Base-by-base conservation (phyloP, 2,329 filamentous ascomycete species). In the Pseudohalonectria lignicola region DNA sequence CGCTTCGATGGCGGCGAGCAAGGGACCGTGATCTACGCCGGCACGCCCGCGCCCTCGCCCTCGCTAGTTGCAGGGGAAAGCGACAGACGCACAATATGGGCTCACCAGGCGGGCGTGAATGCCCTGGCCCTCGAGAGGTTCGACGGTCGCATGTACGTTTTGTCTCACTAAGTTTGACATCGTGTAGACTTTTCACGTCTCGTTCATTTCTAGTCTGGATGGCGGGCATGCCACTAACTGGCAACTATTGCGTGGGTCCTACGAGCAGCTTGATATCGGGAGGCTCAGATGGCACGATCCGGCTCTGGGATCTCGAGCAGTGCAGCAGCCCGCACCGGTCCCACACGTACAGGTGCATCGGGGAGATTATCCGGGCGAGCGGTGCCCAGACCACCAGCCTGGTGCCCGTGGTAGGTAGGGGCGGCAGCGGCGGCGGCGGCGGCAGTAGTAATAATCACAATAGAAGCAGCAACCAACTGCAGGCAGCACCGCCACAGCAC, bases 281-380 rank as follows among this genome's bases (percentile, higher is more conserved):
- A 4, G 87, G 88, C 21, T 81, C 85, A 4, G 86, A 94, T 53
- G 85, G 83, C 9, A 83, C 82, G 1, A 76, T 95, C 51, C 83
- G 79, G 47, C 62, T 95, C 33, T 95, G 88, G 88, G 81, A 95
- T 59, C 71, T 95, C 6, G 83, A 94, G 50, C 63, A 71, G 36
- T 64, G 66, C 47, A 55, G 53, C 11, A 65, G 65, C 43, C 57
- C 63, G 5, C 63, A 60, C 44, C 55, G 43, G 43, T 56, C 56
- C 26, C 68, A 67, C 50, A 68, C 55, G 15, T 79, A 71, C 49
- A 67, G 61, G 6, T 74, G 83, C 2, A 55, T 70, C 16, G 69
- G 65, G 36, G 64, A 63, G 18, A 64, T 76, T 35, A 50, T 61
- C 12, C 66, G 68, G 35, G 67, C 64, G 42, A 48, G 12, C 39